Evolutionary conservation across 148 eudicot genomes (phyloP).

Genomic region (Limonium bicolor): DNA sequence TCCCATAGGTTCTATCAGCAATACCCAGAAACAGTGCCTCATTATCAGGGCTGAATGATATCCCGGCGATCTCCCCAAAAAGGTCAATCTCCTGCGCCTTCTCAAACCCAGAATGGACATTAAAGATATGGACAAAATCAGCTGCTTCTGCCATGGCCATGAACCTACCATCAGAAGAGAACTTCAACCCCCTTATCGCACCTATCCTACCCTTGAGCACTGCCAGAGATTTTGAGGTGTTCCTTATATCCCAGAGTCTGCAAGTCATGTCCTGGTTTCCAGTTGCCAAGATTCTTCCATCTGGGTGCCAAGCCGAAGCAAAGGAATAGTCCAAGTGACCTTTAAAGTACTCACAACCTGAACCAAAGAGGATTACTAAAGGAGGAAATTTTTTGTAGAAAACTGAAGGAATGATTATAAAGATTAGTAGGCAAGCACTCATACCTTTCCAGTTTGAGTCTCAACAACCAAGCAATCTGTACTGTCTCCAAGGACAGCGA

Average conservation of each 20-base stretch:
- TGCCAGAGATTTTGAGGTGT: slow-evolving; percentile 10
- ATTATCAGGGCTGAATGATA: slow-evolving; percentile 20
- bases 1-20: slow-evolving; percentile 12
- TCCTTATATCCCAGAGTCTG: slow-evolving; percentile 16
- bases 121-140: slow-evolving; percentile 19
- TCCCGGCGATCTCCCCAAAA: slow-evolving; percentile 20
- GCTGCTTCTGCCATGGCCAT: slow-evolving; percentile 23
- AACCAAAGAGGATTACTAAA: too few species aligned
- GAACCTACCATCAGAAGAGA: slow-evolving; percentile 18
- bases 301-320: slow-evolving; percentile 25
- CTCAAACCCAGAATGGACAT: slow-evolving; percentile 11
- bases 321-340: slow-evolving; percentile 23
- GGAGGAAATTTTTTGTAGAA: background rate
- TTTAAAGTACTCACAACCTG: too few species aligned
- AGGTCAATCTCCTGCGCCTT: slow-evolving; percentile 20
- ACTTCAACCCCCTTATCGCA: slow-evolving; percentile 17
- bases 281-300: slow-evolving; percentile 17
- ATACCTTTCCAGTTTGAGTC: slow-evolving; percentile 53
- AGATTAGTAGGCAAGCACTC: too few species aligned
- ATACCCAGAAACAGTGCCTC: slow-evolving; percentile 21
- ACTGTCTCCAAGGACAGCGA: slow-evolving; percentile 54
- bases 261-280: slow-evolving; percentile 27
- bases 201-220: slow-evolving; percentile 18
- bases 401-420: background rate
- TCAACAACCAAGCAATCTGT: slow-evolving; percentile 50